phyloP scores from a whole-genome alignment of 495 filamentous ascomycete species.

The Hypomontagnella monticulosa region DNA sequence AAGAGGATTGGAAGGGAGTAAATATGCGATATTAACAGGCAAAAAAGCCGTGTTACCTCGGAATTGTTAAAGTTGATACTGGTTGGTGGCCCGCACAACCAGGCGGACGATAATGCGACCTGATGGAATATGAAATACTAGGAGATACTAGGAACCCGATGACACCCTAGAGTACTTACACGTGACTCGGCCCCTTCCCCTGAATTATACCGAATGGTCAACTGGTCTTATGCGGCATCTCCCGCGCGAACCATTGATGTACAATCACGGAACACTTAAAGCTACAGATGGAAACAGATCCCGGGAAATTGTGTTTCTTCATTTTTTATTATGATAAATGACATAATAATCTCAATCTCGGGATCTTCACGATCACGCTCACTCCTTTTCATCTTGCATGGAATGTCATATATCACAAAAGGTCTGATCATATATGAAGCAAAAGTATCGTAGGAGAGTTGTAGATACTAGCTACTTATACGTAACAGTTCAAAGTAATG shows the following conservation, averaged over 20 bases:
- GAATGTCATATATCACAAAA: background rate
- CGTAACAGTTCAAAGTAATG: background rate
- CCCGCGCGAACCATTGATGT: slow-evolving; percentile 28
- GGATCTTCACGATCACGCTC: slow-evolving; percentile 3
- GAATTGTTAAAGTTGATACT: slow-evolving; percentile 24
- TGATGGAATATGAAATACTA: slow-evolving; percentile 36
- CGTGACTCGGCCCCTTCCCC: slow-evolving; percentile 27
- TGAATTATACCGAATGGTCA: slow-evolving; percentile 27
- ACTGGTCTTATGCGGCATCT: slow-evolving; percentile 15
- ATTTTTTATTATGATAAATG: slow-evolving; percentile 6
- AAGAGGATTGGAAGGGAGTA: background rate
- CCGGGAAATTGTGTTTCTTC: slow-evolving; percentile 14
- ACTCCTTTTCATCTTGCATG: background rate
- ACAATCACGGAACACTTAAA: slow-evolving; percentile 22
- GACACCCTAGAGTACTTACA: slow-evolving; percentile 11
- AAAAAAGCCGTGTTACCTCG: background rate
- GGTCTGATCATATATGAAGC: background rate
- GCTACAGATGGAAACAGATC: slow-evolving; percentile 8
- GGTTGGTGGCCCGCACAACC: slow-evolving; percentile 7
- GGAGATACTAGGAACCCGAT: no score
- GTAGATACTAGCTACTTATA: background rate
- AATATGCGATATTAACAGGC: slow-evolving; percentile 2
- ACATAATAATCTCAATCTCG: background rate
- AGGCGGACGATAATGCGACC: slow-evolving; percentile 24
- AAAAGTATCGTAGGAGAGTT: background rate